A percentile compares a stretch with the other conserved stretches of the same genome.
Evolutionary conservation across 345 rosid species (phyloP).

Genomic region (Carallia brachiata): DNA sequence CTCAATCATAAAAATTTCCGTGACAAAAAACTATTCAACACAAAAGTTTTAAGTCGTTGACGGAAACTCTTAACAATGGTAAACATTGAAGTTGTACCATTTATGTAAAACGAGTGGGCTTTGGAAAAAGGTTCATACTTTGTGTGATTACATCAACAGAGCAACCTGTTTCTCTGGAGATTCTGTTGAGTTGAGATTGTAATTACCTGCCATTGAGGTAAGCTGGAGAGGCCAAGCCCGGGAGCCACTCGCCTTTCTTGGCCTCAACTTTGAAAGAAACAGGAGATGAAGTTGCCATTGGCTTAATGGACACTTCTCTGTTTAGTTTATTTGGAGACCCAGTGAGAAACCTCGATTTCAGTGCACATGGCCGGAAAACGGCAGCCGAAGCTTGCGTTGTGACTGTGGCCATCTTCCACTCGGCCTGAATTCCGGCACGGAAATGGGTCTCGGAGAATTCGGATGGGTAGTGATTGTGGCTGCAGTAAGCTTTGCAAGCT

Average conservation of each 20-base stretch:
- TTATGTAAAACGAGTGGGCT: too few species aligned
- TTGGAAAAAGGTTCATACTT: too few species aligned
- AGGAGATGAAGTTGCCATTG: constrained; percentile 33
- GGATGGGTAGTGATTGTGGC: background rate
- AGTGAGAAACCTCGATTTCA: constrained; percentile 57
- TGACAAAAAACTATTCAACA: too few species aligned
- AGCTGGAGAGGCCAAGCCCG: constrained; percentile 72
- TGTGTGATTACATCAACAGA: background rate
- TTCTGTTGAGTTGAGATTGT: background rate
- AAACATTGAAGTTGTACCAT: too few species aligned
- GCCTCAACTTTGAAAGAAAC: constrained; percentile 63
- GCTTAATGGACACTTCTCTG: constrained; percentile 43
- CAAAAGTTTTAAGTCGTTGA: too few species aligned
- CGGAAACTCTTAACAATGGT: too few species aligned
- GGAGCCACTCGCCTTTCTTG: constrained; percentile 96
- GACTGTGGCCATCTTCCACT: constrained; percentile 59
- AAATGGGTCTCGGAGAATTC: background rate
- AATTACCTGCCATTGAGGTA: constrained; percentile 82
- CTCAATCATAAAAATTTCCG: too few species aligned
- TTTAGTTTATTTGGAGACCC: constrained; percentile 54
- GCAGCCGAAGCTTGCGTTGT: constrained; percentile 88
- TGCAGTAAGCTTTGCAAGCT: background rate
- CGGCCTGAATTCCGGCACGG: constrained; percentile 1
- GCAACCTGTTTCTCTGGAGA: background rate
- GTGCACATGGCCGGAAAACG: constrained; percentile 63